These are phyloP conservation scores for Pyrenophora seminiperda DNA, from an alignment of 2,329 filamentous ascomycete species.

Conservation along the genomic window DNA sequence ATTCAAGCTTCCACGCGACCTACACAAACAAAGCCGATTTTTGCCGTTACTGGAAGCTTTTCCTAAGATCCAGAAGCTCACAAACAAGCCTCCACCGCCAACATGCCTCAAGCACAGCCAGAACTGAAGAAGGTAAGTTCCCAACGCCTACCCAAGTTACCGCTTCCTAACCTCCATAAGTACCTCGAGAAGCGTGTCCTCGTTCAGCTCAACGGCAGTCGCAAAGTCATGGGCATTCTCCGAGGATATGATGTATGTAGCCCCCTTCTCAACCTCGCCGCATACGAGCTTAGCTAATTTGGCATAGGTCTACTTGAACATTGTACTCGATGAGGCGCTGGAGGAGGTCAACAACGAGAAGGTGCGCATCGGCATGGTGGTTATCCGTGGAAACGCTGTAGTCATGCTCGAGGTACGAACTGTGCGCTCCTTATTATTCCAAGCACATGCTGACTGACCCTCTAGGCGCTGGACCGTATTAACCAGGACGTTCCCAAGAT, in stretches of 20 bases:
- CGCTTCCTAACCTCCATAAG: constrained; percentile 56
- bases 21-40: constrained; percentile 6
- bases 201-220: constrained; percentile 95
- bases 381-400: constrained; percentile 96
- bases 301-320: constrained; percentile 89
- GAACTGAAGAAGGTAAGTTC: constrained; percentile 90
- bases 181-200: constrained; percentile 99
- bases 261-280: not conserved
- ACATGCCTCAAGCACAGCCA: constrained; percentile 97
- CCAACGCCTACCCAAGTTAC: not conserved
- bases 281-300: constrained; percentile 2
- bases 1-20: constrained; percentile 8
- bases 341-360: constrained; percentile 97
- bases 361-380: constrained; percentile 88
- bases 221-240: constrained; percentile 93
- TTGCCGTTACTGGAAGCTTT: not conserved
- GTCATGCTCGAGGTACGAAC: constrained; percentile 83
- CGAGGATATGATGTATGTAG: constrained; percentile 89
- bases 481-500: constrained; percentile 43
- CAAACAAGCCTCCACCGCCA: constrained; percentile 43
- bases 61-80: constrained; percentile 1
- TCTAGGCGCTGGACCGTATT: constrained; percentile 45
- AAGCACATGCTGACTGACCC: constrained; percentile 13
- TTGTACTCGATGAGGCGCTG: constrained; percentile 94
- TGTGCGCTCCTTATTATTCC: not conserved